Evolutionary conservation across 768 basidiomycete species (phyloP).

Genomic region (Lenzites betulinus): DNA sequence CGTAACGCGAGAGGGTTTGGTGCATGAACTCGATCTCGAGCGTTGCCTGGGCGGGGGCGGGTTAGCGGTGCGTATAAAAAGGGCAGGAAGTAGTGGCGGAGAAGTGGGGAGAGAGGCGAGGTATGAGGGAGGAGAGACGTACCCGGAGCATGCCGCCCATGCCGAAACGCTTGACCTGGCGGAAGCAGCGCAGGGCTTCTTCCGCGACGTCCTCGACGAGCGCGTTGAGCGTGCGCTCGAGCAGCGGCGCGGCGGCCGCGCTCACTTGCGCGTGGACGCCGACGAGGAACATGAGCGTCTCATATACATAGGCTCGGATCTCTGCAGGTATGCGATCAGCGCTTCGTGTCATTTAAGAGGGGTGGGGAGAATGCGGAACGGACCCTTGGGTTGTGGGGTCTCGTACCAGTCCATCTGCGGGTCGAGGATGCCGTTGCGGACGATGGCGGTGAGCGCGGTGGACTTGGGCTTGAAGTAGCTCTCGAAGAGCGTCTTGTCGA

Average conservation of each 20-base stretch:
- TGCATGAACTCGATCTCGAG: slow-evolving; percentile 99
- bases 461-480: slow-evolving; percentile 84
- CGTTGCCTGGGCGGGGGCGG: slow-evolving; percentile 68
- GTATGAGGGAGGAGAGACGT: slow-evolving; percentile 32
- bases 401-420: slow-evolving; percentile 91
- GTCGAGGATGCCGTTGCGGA: slow-evolving; percentile 80
- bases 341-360: not conserved
- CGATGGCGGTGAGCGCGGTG: slow-evolving; percentile 60
- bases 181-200: slow-evolving; percentile 84
- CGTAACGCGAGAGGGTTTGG: slow-evolving; percentile 89
- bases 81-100: not conserved
- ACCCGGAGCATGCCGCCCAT: slow-evolving; percentile 99
- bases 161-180: slow-evolving; percentile 86
- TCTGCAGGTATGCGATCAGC: slow-evolving; percentile 49
- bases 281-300: slow-evolving; percentile 85
- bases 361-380: slow-evolving; percentile 6
- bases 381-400: slow-evolving; percentile 89
- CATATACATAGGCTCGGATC: slow-evolving; percentile 93
- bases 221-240: slow-evolving; percentile 79
- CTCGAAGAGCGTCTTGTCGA: slow-evolving; percentile 89
- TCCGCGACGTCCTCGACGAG: slow-evolving; percentile 83
- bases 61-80: not conserved
- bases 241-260: slow-evolving; percentile 72
- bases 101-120: not conserved
- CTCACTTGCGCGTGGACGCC: slow-evolving; percentile 90